Evolutionary conservation across 768 basidiomycete species (phyloP), one percentile per base, ranked within the genome.

Genomic region (Russula sp.): DNA sequence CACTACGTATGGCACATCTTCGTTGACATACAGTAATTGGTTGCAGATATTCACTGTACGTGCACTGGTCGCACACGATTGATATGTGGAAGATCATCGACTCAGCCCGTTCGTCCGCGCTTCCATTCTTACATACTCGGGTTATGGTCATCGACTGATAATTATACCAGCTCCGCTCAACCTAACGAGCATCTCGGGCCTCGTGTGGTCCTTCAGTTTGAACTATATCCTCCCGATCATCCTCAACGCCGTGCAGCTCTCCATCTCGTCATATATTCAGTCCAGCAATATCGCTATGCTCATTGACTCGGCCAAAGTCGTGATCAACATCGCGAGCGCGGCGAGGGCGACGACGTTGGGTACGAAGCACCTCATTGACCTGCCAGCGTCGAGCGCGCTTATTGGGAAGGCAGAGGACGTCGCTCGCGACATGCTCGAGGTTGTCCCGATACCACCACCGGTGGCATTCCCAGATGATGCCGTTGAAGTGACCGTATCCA

Each of bases 321-420:
- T 65, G 28, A 26, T 56, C 59, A 56, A 65, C 42, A 57, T 65
- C n/a, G 42, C 24, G 5, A 32, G 55, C 50, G 55, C 42, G n/a
- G 55, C 42, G n/a, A 61, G 59, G 32, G 24, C 46, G 40, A 40
- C 54, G 9, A 56, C 49, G 13, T 40, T 65, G 3, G 54, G 24
- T 48, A 56, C 46, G 10, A 48, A 28, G 46, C 2, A 42, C 54
- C 38, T 61, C 22, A n/a, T 40, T 14, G 55, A 11, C 9, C 20
- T 10, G 38, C 18, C 7, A 10, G 26, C 3, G 16, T 30, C 42
- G 11, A 38, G 11, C 18, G 20, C 51, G 20, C 13, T 6, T 28
- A 24, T 48, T 11, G 30, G n/a, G 14, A 56, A 50, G 26, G 38
- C 26, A n/a, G 55, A 52, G 49, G 22, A 32, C 20, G 4, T 38